Conservation (phyloP, 2,329 filamentous ascomycete genomes). For the Ceratocystiopsis sp. region DNA sequence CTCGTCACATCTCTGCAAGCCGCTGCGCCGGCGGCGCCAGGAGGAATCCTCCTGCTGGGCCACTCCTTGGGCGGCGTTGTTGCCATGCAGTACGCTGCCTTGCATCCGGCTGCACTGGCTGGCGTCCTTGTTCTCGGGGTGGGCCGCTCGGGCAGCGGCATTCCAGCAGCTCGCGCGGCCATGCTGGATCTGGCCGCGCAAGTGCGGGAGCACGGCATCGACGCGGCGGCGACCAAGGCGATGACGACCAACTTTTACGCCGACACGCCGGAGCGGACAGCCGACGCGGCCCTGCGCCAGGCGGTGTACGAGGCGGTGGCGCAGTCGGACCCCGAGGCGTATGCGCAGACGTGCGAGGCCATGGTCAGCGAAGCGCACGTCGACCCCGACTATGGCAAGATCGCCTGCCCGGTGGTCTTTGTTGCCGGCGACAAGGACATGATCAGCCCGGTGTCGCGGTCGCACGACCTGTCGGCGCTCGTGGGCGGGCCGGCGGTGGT, state of each 20-base stretch:
- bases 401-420: slow-evolving; percentile 15
- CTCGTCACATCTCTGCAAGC: slow-evolving; percentile 10
- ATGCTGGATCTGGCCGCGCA: slow-evolving; percentile 15
- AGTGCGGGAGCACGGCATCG: slow-evolving; percentile 14
- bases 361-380: slow-evolving; percentile 14
- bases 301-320: slow-evolving; percentile 15
- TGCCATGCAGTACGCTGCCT: slow-evolving; percentile 18
- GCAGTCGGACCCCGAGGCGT: slow-evolving; percentile 15
- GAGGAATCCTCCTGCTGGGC: slow-evolving; percentile 14
- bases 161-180: slow-evolving; percentile 15
- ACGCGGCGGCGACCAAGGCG: slow-evolving; percentile 13
- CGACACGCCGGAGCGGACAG: slow-evolving; percentile 9
- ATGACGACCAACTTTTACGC: slow-evolving; percentile 15
- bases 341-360: slow-evolving; percentile 16
- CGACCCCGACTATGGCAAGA: slow-evolving; percentile 16
- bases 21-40: not conserved
- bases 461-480: slow-evolving; percentile 13
- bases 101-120: slow-evolving; percentile 11
- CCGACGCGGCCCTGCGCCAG: slow-evolving; percentile 3
- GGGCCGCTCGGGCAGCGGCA: slow-evolving; percentile 15
- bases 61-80: slow-evolving; percentile 20
- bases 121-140: slow-evolving; percentile 17
- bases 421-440: slow-evolving; percentile 16
- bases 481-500: slow-evolving; percentile 16
- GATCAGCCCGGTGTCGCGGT: slow-evolving; percentile 15